Evolutionary conservation across 768 basidiomycete genomes (phyloP), one percentile per base, ranked within the genome.

Genomic region (Lactifluus piperatus): DNA sequence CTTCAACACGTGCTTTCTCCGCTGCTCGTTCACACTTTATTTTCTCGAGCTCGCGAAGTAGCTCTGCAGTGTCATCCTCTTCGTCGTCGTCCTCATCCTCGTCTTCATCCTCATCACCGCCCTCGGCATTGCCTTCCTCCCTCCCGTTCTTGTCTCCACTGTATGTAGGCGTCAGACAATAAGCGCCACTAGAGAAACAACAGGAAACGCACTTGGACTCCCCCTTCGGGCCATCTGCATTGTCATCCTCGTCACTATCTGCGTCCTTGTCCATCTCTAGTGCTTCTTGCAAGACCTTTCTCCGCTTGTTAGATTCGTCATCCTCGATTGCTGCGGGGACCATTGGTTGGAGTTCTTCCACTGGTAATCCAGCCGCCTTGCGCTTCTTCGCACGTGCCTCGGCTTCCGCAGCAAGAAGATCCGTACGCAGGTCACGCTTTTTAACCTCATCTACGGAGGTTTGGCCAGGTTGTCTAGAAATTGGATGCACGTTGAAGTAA

Each of bases 11-110:
- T 37, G 80, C 86, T 69, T 93, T 93, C 73, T 98, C 97, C 67
- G 88, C 94, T 11, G 94, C 94, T 10, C 95, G 81, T 68, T 98
- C 94, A 48, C 86, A 86, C 73, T 97, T 97, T 65, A 98, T 97
- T 76, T 95, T 97, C 73, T 97, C 95, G n/a, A 99, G 79, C 71
- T 99, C 97, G 26, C 93, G 85, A 62, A 99, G 77, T 24, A 99
- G 78, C 67, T 97, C 95, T 0, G 93, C 93, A 0, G 93, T 92
- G 54, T 95, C 92, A 66, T 93, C 91, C 63, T 95, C 94, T 9
- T 91, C 88, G 18, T 87, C 81, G 2, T 75, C 74, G 11, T 76
- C 75, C 10, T 74, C 81, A 11, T 84, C 82, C 7, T 80, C 78
- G 8, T 81, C 80, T 36, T 84, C 82, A 36, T 79, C 80, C 10